Evolutionary conservation across 331 rosid genomes (phyloP), one percentile per base, ranked within the genome.

Genomic region (Malus hybrid): DNA sequence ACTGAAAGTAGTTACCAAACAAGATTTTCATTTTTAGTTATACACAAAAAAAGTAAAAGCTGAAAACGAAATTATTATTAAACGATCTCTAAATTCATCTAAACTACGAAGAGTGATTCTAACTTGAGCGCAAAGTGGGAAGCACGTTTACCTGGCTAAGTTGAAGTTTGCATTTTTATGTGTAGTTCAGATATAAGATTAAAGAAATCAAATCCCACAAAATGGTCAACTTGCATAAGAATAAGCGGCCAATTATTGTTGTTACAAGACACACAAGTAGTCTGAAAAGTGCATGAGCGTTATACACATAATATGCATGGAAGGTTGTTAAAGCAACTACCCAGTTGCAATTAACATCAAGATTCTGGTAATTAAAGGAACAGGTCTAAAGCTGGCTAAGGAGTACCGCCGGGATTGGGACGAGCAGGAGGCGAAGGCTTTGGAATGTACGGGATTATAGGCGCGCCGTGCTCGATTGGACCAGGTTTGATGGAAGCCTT

Each of bases 381-480:
- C 65, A 75, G 13, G 12, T 63, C 33, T 24, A 27, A 22, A 69
- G 65, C 33, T 39, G 6, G 12, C 61, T 70, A 85, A 11, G 82
- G 34, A 52, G 65, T 76, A 15, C 63, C 88, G 57, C 77, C 83
- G 28, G 74, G 71, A 19, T 8, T 69, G 33, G 89, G 88, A 62
- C 34, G 85, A 67, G 19, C 20, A 10, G 89, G 90, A 73, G 93
- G 91, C 0, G 94, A 50, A 60, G 95, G 88, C 73, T 76, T 88
- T 44, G 98, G 98, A 57, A 94, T 83, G 78, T 57, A 83, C 22
- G 97, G 97, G 31, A 29, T 85, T 24, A 87, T 36, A 65, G 98
- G 98, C 33, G 88, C 20, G 31, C 91, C 89, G 48, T 93, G 96
- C 82, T 93, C 85, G 39, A 90, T 90, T 10, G 97, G 97, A 68